Base-by-base conservation (phyloP, 2,329 filamentous ascomycete species). In the Tolypocladium ophioglossoides region DNA sequence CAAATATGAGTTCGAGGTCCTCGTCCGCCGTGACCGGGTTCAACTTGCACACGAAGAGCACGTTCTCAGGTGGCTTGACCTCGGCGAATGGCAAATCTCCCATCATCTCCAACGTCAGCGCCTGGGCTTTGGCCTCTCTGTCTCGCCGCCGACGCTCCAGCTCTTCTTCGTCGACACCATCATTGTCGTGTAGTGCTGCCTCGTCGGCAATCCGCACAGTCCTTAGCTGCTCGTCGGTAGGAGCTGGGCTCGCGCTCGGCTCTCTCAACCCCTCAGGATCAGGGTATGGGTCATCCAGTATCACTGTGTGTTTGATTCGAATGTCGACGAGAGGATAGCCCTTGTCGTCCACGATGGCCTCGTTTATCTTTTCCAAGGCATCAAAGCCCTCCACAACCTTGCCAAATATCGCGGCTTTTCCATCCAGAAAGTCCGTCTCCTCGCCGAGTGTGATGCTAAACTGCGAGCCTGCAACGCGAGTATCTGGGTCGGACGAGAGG, bases 371-470 rank as follows among this genome's bases (percentile, higher is more conserved):
- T 67, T 97, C 91, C 52, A 99, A 74, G 10, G 85, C 86, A 71
- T 97, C 92, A 60, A 97, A 96, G 0, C 94, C 94, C 71, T 99
- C 92, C 0, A 96, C 94, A 0, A 97, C 91, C 62, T 91, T 91
- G 55, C 91, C 92, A 67, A 97, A 99, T 49, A 96, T 87, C 32
- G 91, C 89, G n/a, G 89, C 91, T 67, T 94, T 95, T 58, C 89
- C 91, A 66, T 99, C 90, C 35, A 97, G 73, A 66, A 87, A 95
- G 65, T 96, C 91, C 2, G 95, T 85, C 57, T 94, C 85, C 59
- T 95, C 89, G 39, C 89, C 91, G 4, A 96, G 77, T 0, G 92
- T 96, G 57, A 99, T 83, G 64, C 97, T 85, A 68, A 99, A 99
- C 68, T 99, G 92, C 62, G 91, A 96, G 8, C 82, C 91, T 0